These are phyloP conservation scores for Eremochloa ophiuroides DNA, from an alignment of 176 grass and related monocot genomes.

Conservation along the genomic window DNA sequence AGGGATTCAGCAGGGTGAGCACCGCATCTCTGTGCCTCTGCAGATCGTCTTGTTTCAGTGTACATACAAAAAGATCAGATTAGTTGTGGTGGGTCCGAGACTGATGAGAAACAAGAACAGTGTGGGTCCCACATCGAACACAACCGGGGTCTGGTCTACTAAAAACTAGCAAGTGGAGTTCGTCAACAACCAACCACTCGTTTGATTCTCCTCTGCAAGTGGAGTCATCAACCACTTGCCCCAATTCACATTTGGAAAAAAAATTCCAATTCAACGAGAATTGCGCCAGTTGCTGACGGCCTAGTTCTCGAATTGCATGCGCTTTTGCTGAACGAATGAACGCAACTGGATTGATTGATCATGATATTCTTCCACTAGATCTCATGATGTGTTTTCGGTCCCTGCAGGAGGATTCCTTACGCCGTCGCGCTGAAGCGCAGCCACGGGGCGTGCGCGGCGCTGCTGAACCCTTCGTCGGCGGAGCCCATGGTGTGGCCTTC, in stretches of 20 bases:
- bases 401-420: slow-evolving; percentile 73
- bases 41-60: neutral
- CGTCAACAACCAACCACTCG: neutral
- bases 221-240: neutral
- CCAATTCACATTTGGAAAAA: neutral
- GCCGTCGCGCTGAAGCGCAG: slow-evolving; percentile 62
- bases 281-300: neutral
- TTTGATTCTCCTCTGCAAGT: neutral
- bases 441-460: slow-evolving; percentile 58
- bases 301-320: neutral
- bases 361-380: neutral
- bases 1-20: slow-evolving; percentile 82
- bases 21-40: neutral
- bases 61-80: neutral
- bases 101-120: neutral
- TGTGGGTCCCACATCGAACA: neutral
- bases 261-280: neutral
- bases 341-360: neutral
- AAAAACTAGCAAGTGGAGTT: neutral
- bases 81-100: neutral
- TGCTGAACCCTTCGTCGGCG: slow-evolving; percentile 66
- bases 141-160: neutral
- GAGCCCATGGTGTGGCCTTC: slow-evolving; percentile 96
- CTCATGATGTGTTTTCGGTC: neutral
- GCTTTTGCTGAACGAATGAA: neutral